Evolutionary conservation across 495 filamentous ascomycete species (phyloP).

Genomic region (Venustampulla echinocandica): DNA sequence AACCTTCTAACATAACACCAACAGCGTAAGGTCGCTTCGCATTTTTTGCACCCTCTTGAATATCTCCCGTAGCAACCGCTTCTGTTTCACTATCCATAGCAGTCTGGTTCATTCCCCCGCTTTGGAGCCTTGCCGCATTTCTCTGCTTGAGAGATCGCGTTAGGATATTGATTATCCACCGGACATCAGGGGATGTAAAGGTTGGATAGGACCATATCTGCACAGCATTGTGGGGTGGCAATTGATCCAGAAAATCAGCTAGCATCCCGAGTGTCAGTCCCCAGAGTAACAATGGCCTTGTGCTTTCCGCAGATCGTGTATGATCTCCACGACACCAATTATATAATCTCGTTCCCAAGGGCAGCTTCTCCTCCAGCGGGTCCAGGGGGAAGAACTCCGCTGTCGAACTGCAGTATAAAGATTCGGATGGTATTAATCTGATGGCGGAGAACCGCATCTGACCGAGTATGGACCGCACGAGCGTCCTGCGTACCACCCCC

Average conservation of each 20-base stretch:
- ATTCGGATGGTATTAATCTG: slow-evolving; percentile 46
- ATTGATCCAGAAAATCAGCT: slow-evolving; percentile 62
- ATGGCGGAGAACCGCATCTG: slow-evolving; percentile 68
- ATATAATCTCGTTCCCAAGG: slow-evolving; percentile 5
- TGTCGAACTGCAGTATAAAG: slow-evolving; percentile 43
- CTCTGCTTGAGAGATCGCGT: slow-evolving; percentile 52
- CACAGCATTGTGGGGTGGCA: slow-evolving; percentile 55
- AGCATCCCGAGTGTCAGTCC: slow-evolving; percentile 65
- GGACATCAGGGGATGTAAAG: slow-evolving; percentile 59
- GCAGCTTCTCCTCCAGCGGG: neutral
- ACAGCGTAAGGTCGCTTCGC: slow-evolving; percentile 33
- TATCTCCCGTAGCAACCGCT: slow-evolving; percentile 27
- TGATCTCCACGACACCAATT: slow-evolving; percentile 23
- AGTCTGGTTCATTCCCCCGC: slow-evolving; percentile 30
- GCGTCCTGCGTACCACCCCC: slow-evolving; percentile 39
- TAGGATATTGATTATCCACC: slow-evolving; percentile 49
- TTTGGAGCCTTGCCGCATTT: slow-evolving; percentile 40
- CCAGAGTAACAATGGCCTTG: slow-evolving; percentile 60
- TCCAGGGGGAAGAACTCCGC: slow-evolving; percentile 34
- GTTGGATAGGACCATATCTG: slow-evolving; percentile 64
- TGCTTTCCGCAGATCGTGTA: slow-evolving; percentile 24
- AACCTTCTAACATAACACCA: slow-evolving; percentile 57
- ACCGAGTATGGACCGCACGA: slow-evolving; percentile 49
- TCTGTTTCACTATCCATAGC: slow-evolving; percentile 35
- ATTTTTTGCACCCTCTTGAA: slow-evolving; percentile 18